phyloP scores from a whole-genome alignment of 108 stramenopile species.

The Fistulifera solaris region DNA sequence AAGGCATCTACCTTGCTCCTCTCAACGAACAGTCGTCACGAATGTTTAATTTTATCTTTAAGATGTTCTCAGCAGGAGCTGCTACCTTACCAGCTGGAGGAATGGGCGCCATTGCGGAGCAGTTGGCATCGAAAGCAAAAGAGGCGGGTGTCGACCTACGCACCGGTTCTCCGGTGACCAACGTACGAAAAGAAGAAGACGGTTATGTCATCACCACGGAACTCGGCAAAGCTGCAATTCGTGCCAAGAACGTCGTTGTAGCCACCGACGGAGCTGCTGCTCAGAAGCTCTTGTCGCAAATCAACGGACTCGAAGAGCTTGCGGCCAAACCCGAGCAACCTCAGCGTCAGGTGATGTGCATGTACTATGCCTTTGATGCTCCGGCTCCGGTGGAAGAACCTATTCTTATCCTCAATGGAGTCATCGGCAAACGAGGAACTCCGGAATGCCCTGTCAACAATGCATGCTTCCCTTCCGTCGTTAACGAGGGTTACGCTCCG shows the following conservation, averaged over 20 bases:
- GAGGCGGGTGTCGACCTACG: slow-evolving; percentile 33
- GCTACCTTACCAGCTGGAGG: slow-evolving; percentile 64
- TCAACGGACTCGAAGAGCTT: slow-evolving; percentile 27
- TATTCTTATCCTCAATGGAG: slow-evolving; percentile 72
- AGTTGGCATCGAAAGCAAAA: slow-evolving; percentile 43
- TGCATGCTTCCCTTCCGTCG: slow-evolving; percentile 78
- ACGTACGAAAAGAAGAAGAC: slow-evolving; percentile 17
- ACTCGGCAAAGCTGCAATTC: slow-evolving; percentile 6
- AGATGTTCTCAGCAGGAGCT: slow-evolving; percentile 74
- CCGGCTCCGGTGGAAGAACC: slow-evolving; percentile 66
- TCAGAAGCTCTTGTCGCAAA: slow-evolving; percentile 31
- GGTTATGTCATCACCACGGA: slow-evolving; percentile 4
- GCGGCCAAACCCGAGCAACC: slow-evolving; percentile 31
- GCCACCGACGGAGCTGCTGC: slow-evolving; percentile 67
- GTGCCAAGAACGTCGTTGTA: slow-evolving; percentile 52
- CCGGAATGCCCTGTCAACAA: slow-evolving; percentile 64
- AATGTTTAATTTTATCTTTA: slow-evolving; percentile 85
- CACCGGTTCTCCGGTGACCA: slow-evolving; percentile 15
- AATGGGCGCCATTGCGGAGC: slow-evolving; percentile 60
- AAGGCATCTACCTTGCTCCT: slow-evolving; percentile 73
- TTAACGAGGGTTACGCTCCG: slow-evolving; percentile 63
- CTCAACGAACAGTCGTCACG: slow-evolving; percentile 63
- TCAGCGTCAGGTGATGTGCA: slow-evolving; percentile 63
- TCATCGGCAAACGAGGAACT: slow-evolving; percentile 20
- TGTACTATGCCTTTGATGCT: slow-evolving; percentile 67